Percentiles rank a stretch among this genome's conserved stretches.
Evolutionary conservation across 2,329 filamentous ascomycete species (phyloP).

Genomic region (Neonectria sp.): DNA sequence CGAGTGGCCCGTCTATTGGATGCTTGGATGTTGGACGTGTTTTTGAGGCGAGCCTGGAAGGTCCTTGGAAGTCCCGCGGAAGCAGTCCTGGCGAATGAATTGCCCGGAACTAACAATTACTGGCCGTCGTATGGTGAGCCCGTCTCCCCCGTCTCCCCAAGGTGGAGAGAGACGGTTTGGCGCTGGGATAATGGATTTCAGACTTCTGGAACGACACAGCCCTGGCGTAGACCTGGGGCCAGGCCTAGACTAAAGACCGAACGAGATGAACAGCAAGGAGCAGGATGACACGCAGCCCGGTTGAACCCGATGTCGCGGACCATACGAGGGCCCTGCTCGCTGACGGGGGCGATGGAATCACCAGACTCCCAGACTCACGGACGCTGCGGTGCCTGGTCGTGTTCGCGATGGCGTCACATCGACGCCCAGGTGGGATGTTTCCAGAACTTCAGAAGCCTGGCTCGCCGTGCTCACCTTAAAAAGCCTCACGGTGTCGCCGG

Average conservation of each 20-base stretch:
- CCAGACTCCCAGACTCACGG: constrained; percentile 39
- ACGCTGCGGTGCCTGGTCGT: constrained; percentile 24
- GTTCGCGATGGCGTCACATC: constrained; percentile 41
- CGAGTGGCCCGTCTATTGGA: constrained; percentile 10
- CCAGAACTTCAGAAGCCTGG: constrained; percentile 21
- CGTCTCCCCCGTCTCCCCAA: constrained; percentile 8
- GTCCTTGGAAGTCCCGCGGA: constrained; percentile 16
- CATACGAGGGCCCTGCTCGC: constrained; percentile 25
- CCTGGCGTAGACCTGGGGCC: constrained; percentile 12
- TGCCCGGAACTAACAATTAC: constrained; percentile 1
- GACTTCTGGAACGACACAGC: constrained; percentile 20
- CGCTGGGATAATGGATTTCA: constrained; percentile 7
- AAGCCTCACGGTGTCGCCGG: constrained; percentile 41
- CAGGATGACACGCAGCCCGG: constrained; percentile 37
- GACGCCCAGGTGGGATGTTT: constrained; percentile 42
- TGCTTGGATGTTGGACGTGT: constrained; percentile 9
- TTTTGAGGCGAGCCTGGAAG: constrained; percentile 15
- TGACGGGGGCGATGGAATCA: constrained; percentile 29
- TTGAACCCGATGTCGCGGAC: constrained; percentile 42
- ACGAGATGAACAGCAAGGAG: constrained; percentile 13
- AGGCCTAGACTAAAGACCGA: constrained; percentile 11
- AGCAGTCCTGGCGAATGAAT: constrained; percentile 16
- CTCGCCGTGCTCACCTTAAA: constrained; percentile 42
- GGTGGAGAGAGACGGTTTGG: constrained; percentile 26
- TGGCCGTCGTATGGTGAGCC: constrained; percentile 19